Evolutionary conservation across 139 green algal genomes (phyloP).

Genomic region (Eudorina sp.): DNA sequence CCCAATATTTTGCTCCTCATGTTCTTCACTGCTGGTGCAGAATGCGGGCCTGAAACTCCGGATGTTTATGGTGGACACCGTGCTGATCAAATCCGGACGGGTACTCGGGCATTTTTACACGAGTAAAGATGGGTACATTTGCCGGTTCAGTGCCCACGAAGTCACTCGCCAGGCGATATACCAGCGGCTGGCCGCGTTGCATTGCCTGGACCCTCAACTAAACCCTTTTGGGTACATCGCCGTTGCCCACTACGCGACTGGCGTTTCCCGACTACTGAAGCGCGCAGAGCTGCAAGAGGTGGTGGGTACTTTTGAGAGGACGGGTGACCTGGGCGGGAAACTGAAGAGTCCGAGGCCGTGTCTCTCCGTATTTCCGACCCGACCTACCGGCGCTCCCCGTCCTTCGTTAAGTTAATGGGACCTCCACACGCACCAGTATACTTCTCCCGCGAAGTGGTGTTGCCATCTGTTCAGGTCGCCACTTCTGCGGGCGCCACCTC

Average conservation of each 20-base stretch:
- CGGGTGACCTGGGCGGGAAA: too few relatives aligned
- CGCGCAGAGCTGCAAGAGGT: conserved; percentile 48
- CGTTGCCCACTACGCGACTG: conserved; percentile 46
- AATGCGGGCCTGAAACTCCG: conserved; percentile 48
- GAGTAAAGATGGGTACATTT: conserved; percentile 30
- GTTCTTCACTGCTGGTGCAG: conserved; percentile 12
- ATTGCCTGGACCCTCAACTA: conserved; percentile 5
- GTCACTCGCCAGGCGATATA: conserved; percentile 27
- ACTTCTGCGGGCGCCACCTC: too few relatives aligned
- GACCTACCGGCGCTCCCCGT: too few relatives aligned
- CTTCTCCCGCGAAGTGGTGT: too few relatives aligned
- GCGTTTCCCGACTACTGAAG: conserved; percentile 52
- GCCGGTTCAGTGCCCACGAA: conserved; percentile 34
- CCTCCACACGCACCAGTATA: too few relatives aligned
- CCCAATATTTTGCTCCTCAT: neutral
- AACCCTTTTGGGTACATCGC: conserved; percentile 55
- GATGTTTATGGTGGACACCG: conserved; percentile 49
- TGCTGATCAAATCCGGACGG: conserved; percentile 35
- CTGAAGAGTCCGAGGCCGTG: too few relatives aligned
- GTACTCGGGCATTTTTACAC: conserved; percentile 50
- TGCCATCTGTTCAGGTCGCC: too few relatives aligned
- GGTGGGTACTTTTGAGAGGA: too few relatives aligned
- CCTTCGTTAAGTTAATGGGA: too few relatives aligned
- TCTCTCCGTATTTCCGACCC: too few relatives aligned
- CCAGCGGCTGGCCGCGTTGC: conserved; percentile 27